Conservation (phyloP, 176 grass and related monocot genomes). For the Carex kokanica region DNA sequence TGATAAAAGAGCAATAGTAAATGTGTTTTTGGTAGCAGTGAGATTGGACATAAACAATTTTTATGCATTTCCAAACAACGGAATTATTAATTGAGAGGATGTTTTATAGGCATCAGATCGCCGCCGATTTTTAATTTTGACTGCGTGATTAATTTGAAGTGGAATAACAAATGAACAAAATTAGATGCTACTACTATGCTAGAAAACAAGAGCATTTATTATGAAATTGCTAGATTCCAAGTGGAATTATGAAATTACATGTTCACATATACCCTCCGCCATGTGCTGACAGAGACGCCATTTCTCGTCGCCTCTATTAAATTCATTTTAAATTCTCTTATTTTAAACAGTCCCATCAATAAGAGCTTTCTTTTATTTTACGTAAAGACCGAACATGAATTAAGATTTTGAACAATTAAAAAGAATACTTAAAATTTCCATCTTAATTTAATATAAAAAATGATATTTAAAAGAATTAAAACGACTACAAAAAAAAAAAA, state of each 20-base stretch:
- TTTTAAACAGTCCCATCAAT: background rate
- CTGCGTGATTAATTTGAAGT: background rate
- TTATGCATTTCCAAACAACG: no score
- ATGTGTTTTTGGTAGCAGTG: no score
- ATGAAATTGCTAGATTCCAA: constrained; percentile 12
- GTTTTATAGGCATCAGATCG: no score
- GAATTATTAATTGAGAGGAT: no score
- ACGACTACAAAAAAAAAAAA: no score
- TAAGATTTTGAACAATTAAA: no score
- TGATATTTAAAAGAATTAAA: no score
- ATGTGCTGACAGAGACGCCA: constrained; percentile 17
- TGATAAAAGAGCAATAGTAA: no score
- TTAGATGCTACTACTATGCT: background rate
- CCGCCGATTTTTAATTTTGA: no score
- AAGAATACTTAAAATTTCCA: no score
- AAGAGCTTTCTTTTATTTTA: background rate
- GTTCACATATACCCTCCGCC: background rate
- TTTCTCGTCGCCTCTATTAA: background rate
- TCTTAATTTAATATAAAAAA: no score
- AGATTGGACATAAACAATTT: no score
- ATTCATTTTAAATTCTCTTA: background rate
- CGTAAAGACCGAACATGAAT: background rate
- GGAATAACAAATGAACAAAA: background rate
- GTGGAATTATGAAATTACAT: background rate
- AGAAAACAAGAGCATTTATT: background rate